phyloP scores from a whole-genome alignment of 805 yeast genomes.

The Isabelozyma gotoi region DNA sequence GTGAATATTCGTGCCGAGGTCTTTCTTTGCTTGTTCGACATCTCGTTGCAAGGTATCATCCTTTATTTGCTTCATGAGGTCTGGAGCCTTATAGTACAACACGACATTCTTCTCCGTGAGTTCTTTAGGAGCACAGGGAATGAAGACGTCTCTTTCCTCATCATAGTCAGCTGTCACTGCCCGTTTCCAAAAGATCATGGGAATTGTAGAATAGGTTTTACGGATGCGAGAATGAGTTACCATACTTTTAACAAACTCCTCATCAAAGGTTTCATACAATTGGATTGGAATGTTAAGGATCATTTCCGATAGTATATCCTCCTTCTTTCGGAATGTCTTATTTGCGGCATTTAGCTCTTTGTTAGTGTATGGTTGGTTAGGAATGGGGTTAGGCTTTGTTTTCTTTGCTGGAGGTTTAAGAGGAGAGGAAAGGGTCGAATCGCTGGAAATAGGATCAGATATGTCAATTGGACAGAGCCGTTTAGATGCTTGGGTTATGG shows the following conservation, averaged over 20 bases:
- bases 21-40: conserved; percentile 1
- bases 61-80: conserved; percentile 30
- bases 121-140: conserved; percentile 47
- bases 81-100: conserved; percentile 47
- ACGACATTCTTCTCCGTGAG: conserved; percentile 45
- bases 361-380: conserved; percentile 12
- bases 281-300: conserved; percentile 39
- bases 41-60: conserved; percentile 8
- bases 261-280: conserved; percentile 22
- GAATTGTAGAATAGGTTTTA: conserved; percentile 23
- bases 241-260: conserved; percentile 13
- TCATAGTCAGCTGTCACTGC: conserved; percentile 50
- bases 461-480: neutral
- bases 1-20: conserved; percentile 5
- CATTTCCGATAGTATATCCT: conserved; percentile 53
- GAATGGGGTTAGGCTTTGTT: neutral
- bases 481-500: too few relatives aligned
- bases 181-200: conserved; percentile 54
- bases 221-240: conserved; percentile 23
- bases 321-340: conserved; percentile 41
- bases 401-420: conserved; percentile 2
- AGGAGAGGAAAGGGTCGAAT: conserved; percentile 10
- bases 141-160: conserved; percentile 47
- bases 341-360: conserved; percentile 37
- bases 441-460: conserved; percentile 10